Percentiles rank a stretch among this genome's conserved stretches.
Conservation (phyloP, 148 eudicot genomes). For the Spergularia marina region DNA sequence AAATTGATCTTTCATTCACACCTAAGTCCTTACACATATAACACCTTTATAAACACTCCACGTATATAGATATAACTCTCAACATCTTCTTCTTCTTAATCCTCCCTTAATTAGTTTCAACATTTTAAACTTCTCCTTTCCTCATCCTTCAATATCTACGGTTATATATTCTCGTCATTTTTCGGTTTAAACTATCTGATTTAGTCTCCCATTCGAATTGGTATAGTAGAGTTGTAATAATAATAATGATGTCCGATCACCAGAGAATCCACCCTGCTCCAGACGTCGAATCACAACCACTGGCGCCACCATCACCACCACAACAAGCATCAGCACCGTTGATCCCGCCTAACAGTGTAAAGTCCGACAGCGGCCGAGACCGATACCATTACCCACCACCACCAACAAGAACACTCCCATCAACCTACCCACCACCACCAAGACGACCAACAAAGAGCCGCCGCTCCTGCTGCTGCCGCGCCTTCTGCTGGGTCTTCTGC, state of each 20-base stretch:
- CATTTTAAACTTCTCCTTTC: too few species aligned
- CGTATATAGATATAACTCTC: neutral
- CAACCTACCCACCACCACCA: constrained; percentile 17
- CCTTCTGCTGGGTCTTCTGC: constrained; percentile 27
- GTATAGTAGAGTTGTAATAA: neutral
- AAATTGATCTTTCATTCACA: neutral
- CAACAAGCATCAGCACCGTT: constrained; percentile 7
- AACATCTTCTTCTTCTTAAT: neutral
- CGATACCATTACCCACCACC: constrained; percentile 17
- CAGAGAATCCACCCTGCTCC: constrained; percentile 28
- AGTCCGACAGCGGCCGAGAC: neutral
- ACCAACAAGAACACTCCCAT: constrained; percentile 19
- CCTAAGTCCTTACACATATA: neutral
- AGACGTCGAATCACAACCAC: constrained; percentile 18
- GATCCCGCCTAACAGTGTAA: constrained; percentile 12
- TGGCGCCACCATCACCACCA: constrained; percentile 6
- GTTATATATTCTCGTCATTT: neutral
- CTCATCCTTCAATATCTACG: neutral
- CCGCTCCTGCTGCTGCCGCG: constrained; percentile 25
- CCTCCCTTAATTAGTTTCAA: too few species aligned
- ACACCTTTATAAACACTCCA: constrained; percentile 8
- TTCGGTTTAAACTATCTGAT: neutral
- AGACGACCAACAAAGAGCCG: constrained; percentile 6
- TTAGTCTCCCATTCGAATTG: too few species aligned
- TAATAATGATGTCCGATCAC: constrained; percentile 17